Evolutionary conservation across 371 early-diverging fungal species (phyloP).

Genomic region (Syncephalastrum racemosum): DNA sequence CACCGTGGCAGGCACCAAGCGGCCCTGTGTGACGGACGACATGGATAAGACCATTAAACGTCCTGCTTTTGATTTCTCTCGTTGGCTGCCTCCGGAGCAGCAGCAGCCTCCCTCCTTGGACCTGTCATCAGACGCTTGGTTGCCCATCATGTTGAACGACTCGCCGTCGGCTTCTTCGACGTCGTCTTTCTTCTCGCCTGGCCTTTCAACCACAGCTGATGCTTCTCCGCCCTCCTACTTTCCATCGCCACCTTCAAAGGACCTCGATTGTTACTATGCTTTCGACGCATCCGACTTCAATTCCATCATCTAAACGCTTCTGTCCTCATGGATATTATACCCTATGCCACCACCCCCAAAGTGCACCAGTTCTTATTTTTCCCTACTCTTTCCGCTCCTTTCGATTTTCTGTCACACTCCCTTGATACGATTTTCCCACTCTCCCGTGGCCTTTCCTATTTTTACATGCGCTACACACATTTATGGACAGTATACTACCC

Average conservation of each 20-base stretch:
- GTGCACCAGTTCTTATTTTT: conserved; percentile 8
- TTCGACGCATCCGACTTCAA: too few species aligned
- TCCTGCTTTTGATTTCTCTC: conserved; percentile 10
- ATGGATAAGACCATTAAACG: not conserved
- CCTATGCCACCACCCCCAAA: conserved; percentile 17
- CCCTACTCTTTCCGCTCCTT: not conserved
- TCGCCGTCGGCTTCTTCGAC: conserved; percentile 9
- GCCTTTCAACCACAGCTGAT: conserved; percentile 11
- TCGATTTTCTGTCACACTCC: conserved; percentile 2
- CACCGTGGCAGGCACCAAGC: too few species aligned
- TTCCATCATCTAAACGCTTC: not conserved
- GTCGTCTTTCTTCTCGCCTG: conserved; percentile 6
- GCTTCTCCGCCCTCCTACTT: conserved; percentile 9
- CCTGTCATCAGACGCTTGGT: conserved; percentile 2
- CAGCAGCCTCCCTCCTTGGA: conserved; percentile 5
- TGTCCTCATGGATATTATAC: conserved; percentile 2
- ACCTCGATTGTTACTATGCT: too few species aligned
- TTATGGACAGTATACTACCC: too few species aligned
- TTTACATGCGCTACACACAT: conserved; percentile 2
- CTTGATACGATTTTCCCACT: not conserved
- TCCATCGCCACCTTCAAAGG: not conserved
- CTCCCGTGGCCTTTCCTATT: conserved; percentile 4
- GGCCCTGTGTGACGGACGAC: too few species aligned
- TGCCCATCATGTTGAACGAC: conserved; percentile 1
- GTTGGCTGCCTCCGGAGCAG: conserved; percentile 16